These are phyloP conservation scores for Saturnispora zaruensis DNA, from an alignment of 805 yeast species.

Conservation along the genomic window DNA sequence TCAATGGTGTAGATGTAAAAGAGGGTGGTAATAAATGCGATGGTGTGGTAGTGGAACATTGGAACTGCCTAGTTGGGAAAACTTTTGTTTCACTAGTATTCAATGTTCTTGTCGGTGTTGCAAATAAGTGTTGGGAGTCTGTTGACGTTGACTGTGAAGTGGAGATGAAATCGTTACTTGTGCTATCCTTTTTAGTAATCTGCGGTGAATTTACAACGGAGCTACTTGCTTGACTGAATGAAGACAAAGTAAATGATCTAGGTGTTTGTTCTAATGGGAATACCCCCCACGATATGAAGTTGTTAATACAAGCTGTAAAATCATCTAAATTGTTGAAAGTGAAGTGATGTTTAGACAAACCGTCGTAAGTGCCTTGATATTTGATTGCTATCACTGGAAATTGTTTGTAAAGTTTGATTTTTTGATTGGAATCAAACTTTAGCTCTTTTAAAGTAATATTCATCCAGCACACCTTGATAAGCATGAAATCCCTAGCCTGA, in stretches of 20 bases:
- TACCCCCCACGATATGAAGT: not conserved
- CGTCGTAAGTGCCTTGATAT: not conserved
- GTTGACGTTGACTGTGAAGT: not conserved
- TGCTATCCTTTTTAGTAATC: not conserved
- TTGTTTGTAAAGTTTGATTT: slow-evolving; percentile 7
- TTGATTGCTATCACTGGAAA: slow-evolving; percentile 7
- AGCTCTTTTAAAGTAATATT: not conserved
- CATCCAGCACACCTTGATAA: not conserved
- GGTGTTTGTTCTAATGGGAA: not conserved
- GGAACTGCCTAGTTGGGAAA: not conserved
- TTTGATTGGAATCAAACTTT: slow-evolving; percentile 1
- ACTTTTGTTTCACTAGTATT: not conserved
- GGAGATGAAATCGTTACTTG: not conserved
- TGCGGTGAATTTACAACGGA: not conserved
- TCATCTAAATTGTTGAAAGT: slow-evolving; percentile 1
- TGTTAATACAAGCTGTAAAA: not conserved
- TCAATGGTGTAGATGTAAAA: not conserved
- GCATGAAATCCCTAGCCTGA: not conserved
- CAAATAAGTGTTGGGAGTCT: not conserved
- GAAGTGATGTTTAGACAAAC: not conserved
- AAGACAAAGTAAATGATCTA: not conserved
- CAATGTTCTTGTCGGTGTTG: not conserved
- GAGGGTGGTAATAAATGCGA: not conserved
- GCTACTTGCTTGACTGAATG: not conserved
- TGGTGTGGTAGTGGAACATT: not conserved